A percentile compares a stretch with the other conserved stretches of the same genome.
Evolutionary conservation across 2,329 filamentous ascomycete genomes (phyloP).

Genomic region (Remersonia thermophila): DNA sequence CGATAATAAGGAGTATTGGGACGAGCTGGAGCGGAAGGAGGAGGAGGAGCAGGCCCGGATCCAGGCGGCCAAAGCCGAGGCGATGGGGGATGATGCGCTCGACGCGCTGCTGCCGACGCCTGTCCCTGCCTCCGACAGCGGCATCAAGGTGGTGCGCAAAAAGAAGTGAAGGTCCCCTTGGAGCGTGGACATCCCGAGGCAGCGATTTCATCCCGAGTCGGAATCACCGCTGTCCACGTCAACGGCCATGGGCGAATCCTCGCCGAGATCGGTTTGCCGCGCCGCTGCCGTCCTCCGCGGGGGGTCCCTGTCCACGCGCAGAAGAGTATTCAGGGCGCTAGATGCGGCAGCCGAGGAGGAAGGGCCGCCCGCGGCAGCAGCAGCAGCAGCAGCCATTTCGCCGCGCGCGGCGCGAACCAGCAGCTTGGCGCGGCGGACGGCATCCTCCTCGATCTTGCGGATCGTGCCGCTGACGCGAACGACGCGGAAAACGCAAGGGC

Average conservation of each 20-base stretch:
- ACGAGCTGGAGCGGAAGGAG: conserved; percentile 62
- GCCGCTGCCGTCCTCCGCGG: neutral
- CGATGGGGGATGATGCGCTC: conserved; percentile 30
- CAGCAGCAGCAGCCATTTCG: conserved; percentile 23
- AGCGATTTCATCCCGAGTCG: conserved; percentile 34
- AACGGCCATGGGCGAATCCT: conserved; percentile 20
- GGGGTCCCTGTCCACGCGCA: conserved; percentile 14
- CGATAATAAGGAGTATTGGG: conserved; percentile 77
- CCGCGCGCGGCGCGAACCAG: conserved; percentile 57
- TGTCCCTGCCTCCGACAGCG: conserved; percentile 29
- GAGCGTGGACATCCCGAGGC: conserved; percentile 29
- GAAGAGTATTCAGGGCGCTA: conserved; percentile 20
- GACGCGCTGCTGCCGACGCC: conserved; percentile 32
- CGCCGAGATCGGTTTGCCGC: conserved; percentile 19
- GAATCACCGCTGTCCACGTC: conserved; percentile 32
- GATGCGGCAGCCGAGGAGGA: conserved; percentile 2
- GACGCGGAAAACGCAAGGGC: conserved; percentile 68
- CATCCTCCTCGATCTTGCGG: conserved; percentile 80
- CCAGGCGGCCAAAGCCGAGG: conserved; percentile 24
- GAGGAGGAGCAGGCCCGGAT: conserved; percentile 62
- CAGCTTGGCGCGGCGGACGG: conserved; percentile 62
- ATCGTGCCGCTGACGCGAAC: conserved; percentile 87
- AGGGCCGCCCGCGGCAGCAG: conserved; percentile 17
- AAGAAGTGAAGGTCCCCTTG: conserved; percentile 31
- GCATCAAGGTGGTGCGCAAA: conserved; percentile 61